phyloP scores from a whole-genome alignment of 2,329 filamentous ascomycete species.

The Fusarium sp. region DNA sequence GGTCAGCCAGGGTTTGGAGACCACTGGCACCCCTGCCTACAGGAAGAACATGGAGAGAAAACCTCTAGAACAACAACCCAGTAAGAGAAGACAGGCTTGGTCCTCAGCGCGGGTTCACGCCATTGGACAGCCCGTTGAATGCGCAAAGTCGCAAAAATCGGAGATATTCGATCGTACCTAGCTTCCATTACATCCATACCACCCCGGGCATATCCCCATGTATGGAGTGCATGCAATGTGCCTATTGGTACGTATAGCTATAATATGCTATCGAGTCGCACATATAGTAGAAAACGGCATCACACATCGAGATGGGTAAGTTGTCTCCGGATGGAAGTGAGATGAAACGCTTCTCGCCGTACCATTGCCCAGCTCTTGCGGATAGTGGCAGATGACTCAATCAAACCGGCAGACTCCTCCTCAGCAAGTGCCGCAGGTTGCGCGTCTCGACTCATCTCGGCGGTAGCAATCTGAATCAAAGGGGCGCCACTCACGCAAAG shows the following conservation, averaged over 20 bases:
- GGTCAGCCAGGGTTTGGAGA: constrained; percentile 5
- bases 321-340: neutral
- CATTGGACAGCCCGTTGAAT: neutral
- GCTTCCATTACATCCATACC: neutral
- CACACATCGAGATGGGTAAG: neutral
- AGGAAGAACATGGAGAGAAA: constrained; percentile 33
- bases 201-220: neutral
- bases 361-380: neutral
- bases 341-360: neutral
- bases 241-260: neutral
- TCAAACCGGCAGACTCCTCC: neutral
- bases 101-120: constrained; percentile 9
- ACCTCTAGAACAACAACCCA: constrained; percentile 30
- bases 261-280: neutral
- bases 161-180: constrained; percentile 7
- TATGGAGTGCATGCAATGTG: neutral
- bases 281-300: neutral
- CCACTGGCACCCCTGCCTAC: constrained; percentile 11
- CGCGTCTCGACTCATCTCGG: neutral
- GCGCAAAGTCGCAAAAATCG: neutral
- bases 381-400: neutral
- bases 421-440: neutral
- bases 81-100: constrained; percentile 14
- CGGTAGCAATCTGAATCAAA: neutral
- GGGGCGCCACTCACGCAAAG: constrained; percentile 1